Evolutionary conservation across 139 green algal genomes (phyloP).

Genomic region (Axilococcus clingmanii): DNA sequence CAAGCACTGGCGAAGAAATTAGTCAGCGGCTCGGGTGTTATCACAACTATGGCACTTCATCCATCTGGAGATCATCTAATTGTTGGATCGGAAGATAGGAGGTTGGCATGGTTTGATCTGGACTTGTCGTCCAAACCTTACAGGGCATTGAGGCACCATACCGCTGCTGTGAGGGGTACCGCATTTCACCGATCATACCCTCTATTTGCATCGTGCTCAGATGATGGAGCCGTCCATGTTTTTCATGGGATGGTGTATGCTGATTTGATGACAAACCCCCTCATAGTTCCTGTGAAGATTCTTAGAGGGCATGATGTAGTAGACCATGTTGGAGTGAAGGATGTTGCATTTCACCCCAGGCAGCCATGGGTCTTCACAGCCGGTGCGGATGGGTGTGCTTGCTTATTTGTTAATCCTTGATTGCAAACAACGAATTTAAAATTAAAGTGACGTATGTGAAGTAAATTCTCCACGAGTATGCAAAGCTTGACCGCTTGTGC

Average conservation of each 20-base stretch:
- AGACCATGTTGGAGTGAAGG: conserved; percentile 57
- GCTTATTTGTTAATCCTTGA: conserved; percentile 54
- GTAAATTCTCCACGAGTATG: too few relatives aligned
- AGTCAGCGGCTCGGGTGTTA: conserved; percentile 59
- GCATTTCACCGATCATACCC: conserved; percentile 89
- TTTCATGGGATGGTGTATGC: conserved; percentile 93
- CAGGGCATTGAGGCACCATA: conserved; percentile 75
- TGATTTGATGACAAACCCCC: conserved; percentile 90
- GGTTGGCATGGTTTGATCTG: conserved; percentile 91
- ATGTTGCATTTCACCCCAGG: conserved; percentile 82
- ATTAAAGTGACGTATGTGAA: too few relatives aligned
- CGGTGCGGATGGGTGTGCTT: conserved; percentile 66
- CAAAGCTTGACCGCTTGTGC: too few relatives aligned
- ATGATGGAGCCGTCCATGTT: conserved; percentile 80
- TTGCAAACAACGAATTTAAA: not conserved
- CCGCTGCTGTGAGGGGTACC: conserved; percentile 46
- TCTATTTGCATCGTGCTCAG: conserved; percentile 74
- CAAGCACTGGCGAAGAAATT: conserved; percentile 88
- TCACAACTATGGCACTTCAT: conserved; percentile 81
- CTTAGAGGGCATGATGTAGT: conserved; percentile 28
- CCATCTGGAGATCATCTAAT: conserved; percentile 86
- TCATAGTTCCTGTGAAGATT: conserved; percentile 82
- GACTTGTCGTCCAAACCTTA: conserved; percentile 93
- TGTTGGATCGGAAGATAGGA: conserved; percentile 74
- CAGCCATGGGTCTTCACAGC: conserved; percentile 96